Conservation (phyloP, 805 yeast genomes). For the Cyberlindnera maclurae region DNA sequence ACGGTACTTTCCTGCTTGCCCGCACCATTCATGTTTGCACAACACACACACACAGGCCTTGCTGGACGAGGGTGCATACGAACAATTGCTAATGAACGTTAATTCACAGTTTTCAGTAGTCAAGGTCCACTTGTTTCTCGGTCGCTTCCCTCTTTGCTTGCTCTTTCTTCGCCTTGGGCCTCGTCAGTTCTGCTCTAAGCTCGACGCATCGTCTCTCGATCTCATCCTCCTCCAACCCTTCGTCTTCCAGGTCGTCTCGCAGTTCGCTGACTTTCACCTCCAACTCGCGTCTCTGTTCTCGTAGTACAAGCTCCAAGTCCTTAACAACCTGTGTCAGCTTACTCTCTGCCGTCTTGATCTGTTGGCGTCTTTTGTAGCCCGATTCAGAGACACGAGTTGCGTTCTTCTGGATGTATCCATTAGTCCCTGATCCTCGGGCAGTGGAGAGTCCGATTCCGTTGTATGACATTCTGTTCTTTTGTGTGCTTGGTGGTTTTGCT, state of each 20-base stretch:
- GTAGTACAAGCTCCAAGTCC: conserved; percentile 17
- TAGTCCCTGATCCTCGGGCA: conserved; percentile 57
- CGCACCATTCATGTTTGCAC: too few relatives aligned
- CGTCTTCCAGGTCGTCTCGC: conserved; percentile 46
- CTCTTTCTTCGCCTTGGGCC: conserved; percentile 2
- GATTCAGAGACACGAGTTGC: conserved; percentile 26
- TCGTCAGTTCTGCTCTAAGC: conserved; percentile 21
- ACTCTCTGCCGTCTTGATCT: conserved; percentile 10
- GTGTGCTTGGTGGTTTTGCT: too few relatives aligned
- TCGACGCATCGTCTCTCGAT: conserved; percentile 27
- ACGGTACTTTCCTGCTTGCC: too few relatives aligned
- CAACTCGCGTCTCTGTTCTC: conserved; percentile 18
- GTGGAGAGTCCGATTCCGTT: conserved; percentile 52
- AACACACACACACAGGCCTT: too few relatives aligned
- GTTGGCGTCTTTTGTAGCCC: conserved; percentile 32
- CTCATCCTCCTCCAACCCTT: conserved; percentile 30
- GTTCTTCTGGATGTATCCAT: conserved; percentile 51
- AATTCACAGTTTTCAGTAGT: conserved; percentile 4
- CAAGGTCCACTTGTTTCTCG: not conserved
- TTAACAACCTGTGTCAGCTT: conserved; percentile 7
- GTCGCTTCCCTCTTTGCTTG: not conserved
- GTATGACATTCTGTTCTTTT: conserved; percentile 47
- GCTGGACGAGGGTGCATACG: too few relatives aligned
- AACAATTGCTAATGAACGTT: conserved; percentile 2
- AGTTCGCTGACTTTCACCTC: conserved; percentile 40